These are phyloP conservation scores for Aureobasidium melanogenum DNA, from an alignment of 2,329 filamentous ascomycete species.

Conservation along the genomic window DNA sequence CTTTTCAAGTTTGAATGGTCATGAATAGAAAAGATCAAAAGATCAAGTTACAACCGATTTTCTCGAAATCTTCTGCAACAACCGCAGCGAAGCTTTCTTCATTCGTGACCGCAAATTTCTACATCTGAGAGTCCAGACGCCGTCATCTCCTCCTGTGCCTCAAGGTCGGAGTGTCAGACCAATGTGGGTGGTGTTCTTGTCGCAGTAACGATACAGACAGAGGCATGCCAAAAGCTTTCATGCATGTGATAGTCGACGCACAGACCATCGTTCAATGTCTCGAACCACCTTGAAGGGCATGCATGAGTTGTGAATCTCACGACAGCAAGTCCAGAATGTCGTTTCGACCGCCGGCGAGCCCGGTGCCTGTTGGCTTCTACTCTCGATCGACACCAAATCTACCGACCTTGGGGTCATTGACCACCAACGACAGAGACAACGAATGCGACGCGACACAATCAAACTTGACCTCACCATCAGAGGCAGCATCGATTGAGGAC, in stretches of 20 bases:
- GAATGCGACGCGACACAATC: slow-evolving; percentile 23
- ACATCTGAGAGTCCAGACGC: too few relatives aligned
- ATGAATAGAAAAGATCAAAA: not conserved
- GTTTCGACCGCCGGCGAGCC: slow-evolving; percentile 34
- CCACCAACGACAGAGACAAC: slow-evolving; percentile 22
- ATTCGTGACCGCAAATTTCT: too few relatives aligned
- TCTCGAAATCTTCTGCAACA: not conserved
- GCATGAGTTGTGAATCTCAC: not conserved
- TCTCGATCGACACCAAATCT: slow-evolving; percentile 41
- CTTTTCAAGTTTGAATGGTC: not conserved
- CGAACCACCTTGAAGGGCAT: slow-evolving; percentile 4
- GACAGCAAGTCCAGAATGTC: slow-evolving; percentile 24
- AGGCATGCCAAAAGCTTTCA: not conserved
- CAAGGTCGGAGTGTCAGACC: not conserved
- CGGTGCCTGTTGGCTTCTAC: slow-evolving; percentile 31
- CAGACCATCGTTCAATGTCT: not conserved
- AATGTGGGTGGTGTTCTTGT: not conserved
- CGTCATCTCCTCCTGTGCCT: not conserved
- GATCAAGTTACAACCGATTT: not conserved
- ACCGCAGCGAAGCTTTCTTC: not conserved
- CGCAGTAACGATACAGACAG: not conserved
- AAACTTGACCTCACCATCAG: slow-evolving; percentile 29
- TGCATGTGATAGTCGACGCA: not conserved
- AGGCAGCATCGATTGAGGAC: slow-evolving; percentile 30
- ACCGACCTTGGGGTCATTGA: slow-evolving; percentile 26